phyloP scores from a whole-genome alignment of 768 basidiomycete species.

The Saitozyma podzolica region DNA sequence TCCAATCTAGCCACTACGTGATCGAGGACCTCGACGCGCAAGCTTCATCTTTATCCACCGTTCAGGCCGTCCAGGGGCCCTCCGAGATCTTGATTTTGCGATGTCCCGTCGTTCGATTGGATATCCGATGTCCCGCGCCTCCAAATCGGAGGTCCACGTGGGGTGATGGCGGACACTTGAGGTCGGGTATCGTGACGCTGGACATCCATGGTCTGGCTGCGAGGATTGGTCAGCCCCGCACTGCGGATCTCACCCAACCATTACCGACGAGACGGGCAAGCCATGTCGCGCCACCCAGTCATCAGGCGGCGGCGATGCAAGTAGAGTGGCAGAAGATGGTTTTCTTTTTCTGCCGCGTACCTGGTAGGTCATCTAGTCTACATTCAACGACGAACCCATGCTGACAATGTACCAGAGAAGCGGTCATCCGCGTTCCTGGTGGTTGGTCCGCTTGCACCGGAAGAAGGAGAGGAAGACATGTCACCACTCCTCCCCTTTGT shows the following conservation, averaged over 20 bases:
- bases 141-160: conserved; percentile 59
- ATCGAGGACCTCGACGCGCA: conserved; percentile 65
- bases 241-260: neutral
- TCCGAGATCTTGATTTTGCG: conserved; percentile 46
- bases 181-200: conserved; percentile 45
- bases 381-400: neutral
- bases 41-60: conserved; percentile 1
- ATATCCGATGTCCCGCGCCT: conserved; percentile 69
- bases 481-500: conserved; percentile 32
- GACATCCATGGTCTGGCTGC: conserved; percentile 32
- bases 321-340: conserved; percentile 42
- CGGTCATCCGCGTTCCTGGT: conserved; percentile 42
- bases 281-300: neutral
- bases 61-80: neutral
- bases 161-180: conserved; percentile 59
- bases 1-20: conserved; percentile 52
- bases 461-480: conserved; percentile 23
- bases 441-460: conserved; percentile 42
- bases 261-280: neutral
- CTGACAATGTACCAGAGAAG: conserved; percentile 24
- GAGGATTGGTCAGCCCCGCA: neutral
- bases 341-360: conserved; percentile 41
- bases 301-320: neutral
- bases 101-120: conserved; percentile 64
- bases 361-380: conserved; percentile 20